Percentiles rank a stretch among this genome's conserved stretches.
Conservation (phyloP, 768 basidiomycete species). For the Mycena sanguinolenta region DNA sequence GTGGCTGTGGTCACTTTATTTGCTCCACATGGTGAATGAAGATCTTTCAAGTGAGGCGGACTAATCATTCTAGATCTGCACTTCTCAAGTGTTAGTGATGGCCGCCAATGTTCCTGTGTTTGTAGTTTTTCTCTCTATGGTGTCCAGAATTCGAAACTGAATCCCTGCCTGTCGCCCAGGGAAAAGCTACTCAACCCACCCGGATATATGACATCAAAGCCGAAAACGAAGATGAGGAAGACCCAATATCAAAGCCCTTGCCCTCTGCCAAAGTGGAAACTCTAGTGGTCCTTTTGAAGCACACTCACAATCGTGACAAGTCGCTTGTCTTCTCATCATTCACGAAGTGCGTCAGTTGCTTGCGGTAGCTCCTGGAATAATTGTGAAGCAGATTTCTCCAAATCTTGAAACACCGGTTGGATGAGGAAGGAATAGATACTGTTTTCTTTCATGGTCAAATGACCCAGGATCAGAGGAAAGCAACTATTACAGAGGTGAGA, state of each 20-base stretch:
- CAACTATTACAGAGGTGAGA: not conserved
- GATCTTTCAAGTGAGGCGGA: too few relatives aligned
- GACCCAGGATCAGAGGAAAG: not conserved
- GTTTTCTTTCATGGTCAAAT: not conserved
- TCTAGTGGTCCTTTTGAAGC: not conserved
- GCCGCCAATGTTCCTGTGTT: too few relatives aligned
- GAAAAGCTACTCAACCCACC: too few relatives aligned
- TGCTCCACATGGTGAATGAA: too few relatives aligned
- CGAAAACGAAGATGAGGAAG: not conserved
- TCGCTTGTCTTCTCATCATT: not conserved
- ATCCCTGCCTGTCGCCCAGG: too few relatives aligned
- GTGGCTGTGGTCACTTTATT: too few relatives aligned
- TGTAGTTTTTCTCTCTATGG: too few relatives aligned
- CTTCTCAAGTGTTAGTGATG: too few relatives aligned
- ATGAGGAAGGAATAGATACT: not conserved
- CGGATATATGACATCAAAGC: too few relatives aligned
- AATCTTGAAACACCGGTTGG: not conserved
- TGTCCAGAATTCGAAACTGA: too few relatives aligned
- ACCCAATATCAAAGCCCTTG: not conserved
- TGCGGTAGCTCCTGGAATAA: not conserved
- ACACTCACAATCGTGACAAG: not conserved
- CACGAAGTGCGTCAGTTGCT: not conserved
- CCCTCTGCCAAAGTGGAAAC: not conserved
- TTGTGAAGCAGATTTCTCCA: not conserved
- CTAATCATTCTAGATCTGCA: too few relatives aligned